phyloP scores from a whole-genome alignment of 768 basidiomycete species.

The Sarcodon sp. region DNA sequence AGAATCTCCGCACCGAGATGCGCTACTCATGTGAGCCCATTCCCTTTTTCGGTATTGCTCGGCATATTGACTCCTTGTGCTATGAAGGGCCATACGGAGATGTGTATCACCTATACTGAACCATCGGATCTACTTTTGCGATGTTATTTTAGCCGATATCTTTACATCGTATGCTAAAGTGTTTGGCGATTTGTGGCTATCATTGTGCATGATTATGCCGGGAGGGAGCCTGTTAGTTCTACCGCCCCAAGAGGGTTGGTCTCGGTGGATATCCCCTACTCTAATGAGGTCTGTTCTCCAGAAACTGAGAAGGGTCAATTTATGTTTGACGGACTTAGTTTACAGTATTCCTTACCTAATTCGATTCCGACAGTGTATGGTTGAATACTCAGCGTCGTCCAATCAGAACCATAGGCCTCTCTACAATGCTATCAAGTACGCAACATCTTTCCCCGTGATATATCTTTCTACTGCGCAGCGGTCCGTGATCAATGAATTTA shows the following conservation, averaged over 20 bases:
- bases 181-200: conserved; percentile 88
- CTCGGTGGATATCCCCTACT: conserved; percentile 66
- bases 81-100: conserved; percentile 51
- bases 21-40: conserved; percentile 57
- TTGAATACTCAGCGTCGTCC: conserved; percentile 58
- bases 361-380: conserved; percentile 88
- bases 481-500: conserved; percentile 47
- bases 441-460: conserved; percentile 93
- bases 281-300: conserved; percentile 62
- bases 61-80: neutral
- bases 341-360: conserved; percentile 77
- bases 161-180: conserved; percentile 97
- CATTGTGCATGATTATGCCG: conserved; percentile 74
- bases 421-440: conserved; percentile 92
- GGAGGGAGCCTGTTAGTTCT: conserved; percentile 62
- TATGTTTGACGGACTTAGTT: neutral
- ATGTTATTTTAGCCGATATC: conserved; percentile 90
- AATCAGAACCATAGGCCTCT: conserved; percentile 65
- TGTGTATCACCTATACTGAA: conserved; percentile 56
- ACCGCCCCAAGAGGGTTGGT: conserved; percentile 48
- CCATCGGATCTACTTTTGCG: conserved; percentile 70
- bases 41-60: neutral
- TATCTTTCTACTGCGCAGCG: conserved; percentile 87
- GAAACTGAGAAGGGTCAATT: neutral
- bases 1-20: conserved; percentile 60